Percentiles rank a stretch among this genome's conserved stretches.
Evolutionary conservation across 257 asterid genomes (phyloP).

Genomic region (Cordia subcordata): DNA sequence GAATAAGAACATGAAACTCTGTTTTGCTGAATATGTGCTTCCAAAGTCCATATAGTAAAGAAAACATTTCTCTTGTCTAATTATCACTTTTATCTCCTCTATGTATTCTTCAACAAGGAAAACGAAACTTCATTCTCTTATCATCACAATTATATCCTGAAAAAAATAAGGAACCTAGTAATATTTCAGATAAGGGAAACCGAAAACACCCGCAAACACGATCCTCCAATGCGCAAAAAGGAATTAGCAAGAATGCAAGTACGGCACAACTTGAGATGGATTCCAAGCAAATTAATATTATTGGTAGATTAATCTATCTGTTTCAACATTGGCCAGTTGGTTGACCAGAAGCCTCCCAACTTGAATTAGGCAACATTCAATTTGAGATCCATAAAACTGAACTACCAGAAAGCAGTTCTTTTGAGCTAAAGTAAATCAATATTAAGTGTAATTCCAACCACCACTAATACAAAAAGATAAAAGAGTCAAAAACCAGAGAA

Average conservation of each 20-base stretch:
- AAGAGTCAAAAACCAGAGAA: no score
- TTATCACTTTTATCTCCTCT: conserved; percentile 14
- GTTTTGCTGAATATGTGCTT: conserved; percentile 77
- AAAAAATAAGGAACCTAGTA: conserved; percentile 4
- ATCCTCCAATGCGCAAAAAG: no score
- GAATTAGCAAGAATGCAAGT: no score
- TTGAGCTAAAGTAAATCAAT: not conserved
- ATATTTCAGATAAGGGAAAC: not conserved
- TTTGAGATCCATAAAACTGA: not conserved
- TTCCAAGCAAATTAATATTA: no score
- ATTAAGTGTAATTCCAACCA: not conserved
- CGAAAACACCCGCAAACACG: not conserved
- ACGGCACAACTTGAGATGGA: no score
- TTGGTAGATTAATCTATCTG: no score
- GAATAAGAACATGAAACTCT: conserved; percentile 89
- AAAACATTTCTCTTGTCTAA: conserved; percentile 51
- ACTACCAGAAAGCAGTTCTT: not conserved
- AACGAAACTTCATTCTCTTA: conserved; percentile 2
- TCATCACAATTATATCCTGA: conserved; percentile 17
- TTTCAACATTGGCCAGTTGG: not conserved
- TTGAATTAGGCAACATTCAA: not conserved
- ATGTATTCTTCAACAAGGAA: not conserved
- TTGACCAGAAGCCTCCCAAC: not conserved
- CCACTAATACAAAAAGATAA: not conserved
- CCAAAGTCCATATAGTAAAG: conserved; percentile 82